A percentile compares a stretch with the other conserved stretches of the same genome.
These are phyloP conservation scores for Emergomyces africanus DNA, from an alignment of 2,329 filamentous ascomycete genomes.

Conservation along the genomic window DNA sequence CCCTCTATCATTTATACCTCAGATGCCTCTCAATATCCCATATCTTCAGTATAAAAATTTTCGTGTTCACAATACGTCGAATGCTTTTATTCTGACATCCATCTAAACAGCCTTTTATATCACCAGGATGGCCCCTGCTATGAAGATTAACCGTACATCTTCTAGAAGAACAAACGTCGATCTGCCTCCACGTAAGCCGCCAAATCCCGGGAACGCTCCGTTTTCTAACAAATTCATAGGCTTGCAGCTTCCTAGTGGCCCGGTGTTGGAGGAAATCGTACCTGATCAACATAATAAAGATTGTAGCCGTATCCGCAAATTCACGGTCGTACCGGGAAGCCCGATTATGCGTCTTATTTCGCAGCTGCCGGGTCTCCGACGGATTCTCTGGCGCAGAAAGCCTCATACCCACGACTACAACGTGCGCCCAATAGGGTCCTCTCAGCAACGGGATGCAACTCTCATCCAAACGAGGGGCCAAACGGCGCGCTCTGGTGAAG, in stretches of 20 bases:
- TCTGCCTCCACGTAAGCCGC: neutral
- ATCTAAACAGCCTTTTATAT: neutral
- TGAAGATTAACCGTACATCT: neutral
- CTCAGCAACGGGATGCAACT: neutral
- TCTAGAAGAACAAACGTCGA: neutral
- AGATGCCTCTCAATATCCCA: neutral
- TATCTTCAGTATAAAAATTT: neutral
- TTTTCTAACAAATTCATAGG: neutral
- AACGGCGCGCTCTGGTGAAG: neutral
- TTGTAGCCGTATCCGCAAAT: neutral
- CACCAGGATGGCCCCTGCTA: neutral
- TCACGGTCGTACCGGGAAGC: neutral
- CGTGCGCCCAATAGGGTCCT: neutral
- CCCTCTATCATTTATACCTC: neutral
- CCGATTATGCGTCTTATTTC: neutral
- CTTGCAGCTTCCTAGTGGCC: neutral
- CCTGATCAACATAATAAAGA: too few species aligned
- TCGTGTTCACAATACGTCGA: neutral
- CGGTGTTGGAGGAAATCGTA: neutral
- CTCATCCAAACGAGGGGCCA: neutral
- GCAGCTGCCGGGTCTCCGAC: neutral
- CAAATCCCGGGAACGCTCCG: too few species aligned
- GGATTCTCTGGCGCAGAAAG: neutral
- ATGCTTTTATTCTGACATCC: neutral
- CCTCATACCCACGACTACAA: neutral